Evolutionary conservation across 1,284 basidiomycete species (phyloP).

Genomic region (Ceratobasidium sp.): DNA sequence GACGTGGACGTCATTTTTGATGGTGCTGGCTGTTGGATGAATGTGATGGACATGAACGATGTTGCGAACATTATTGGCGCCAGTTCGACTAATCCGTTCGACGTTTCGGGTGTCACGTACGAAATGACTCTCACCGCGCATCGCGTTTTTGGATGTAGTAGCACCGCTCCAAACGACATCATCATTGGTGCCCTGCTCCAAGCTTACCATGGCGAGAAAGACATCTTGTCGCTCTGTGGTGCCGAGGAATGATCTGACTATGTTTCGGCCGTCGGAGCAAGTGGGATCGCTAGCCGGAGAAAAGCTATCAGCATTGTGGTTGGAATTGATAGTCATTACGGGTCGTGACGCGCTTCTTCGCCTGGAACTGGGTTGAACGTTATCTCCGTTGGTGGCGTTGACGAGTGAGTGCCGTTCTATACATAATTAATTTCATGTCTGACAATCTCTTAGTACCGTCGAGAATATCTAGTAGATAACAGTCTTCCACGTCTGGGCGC

Average conservation of each 20-base stretch:
- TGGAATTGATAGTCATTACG: conserved; percentile 49
- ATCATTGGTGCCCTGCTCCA: conserved; percentile 49
- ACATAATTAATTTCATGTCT: no score
- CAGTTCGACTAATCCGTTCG: conserved; percentile 54
- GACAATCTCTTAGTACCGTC: no score
- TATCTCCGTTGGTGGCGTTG: conserved; percentile 49
- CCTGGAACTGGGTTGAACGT: conserved; percentile 47
- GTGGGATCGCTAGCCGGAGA: conserved; percentile 56
- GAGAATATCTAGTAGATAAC: conserved; percentile 35
- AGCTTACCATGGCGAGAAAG: conserved; percentile 56
- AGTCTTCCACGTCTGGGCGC: conserved; percentile 26
- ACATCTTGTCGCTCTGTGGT: conserved; percentile 61
- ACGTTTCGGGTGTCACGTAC: conserved; percentile 47
- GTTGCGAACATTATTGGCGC: conserved; percentile 59
- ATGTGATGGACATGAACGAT: conserved; percentile 59
- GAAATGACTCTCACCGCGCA: conserved; percentile 40
- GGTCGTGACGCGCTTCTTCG: conserved; percentile 45
- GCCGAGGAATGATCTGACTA: conserved; percentile 57
- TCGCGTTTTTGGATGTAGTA: conserved; percentile 45
- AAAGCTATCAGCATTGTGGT: conserved; percentile 52
- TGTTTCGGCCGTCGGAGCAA: conserved; percentile 56
- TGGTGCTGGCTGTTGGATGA: conserved; percentile 53
- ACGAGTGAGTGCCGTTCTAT: no score
- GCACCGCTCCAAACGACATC: conserved; percentile 34
- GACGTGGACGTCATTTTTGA: background rate